Base-by-base conservation (phyloP, 2,329 filamentous ascomycete species). In the Curvularia hawaiiensis region DNA sequence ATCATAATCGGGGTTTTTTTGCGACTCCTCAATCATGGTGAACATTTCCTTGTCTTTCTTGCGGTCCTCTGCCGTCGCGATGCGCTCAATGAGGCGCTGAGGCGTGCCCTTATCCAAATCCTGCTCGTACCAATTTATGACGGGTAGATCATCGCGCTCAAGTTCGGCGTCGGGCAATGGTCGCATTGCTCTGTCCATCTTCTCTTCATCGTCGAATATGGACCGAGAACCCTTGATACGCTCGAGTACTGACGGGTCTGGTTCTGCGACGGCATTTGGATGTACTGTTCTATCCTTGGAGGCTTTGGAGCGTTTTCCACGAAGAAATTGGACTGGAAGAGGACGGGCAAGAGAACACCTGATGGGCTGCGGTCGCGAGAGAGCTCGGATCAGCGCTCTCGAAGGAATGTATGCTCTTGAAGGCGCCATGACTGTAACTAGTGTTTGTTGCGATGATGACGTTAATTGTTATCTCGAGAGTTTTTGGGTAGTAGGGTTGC, bases 121-220 rank as follows among this genome's bases (percentile, higher is more conserved):
- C 43, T 68, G 62, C 57, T 75, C 73, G 43, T 70, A 75, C 56
- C 63, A 71, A 31, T 61, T 61, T 18, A 75, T 67, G 31, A 46
- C 56, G 7, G 64, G 62, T 3, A 68, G 40, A 9, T 68, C 60
- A n/a, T 63, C 62, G 10, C 65, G 54, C 38, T 70, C 61, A 53
- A 70, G 60, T 39, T 61, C 57, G 26, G 64, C 53, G 26, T 68
- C 67, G 33, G 63, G 59, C 30, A 65, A 20, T 18, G 64, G 66
- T 16, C 52, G 52, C 46, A 62, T 60, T 11, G 50, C 40, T 26
- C 54, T 60, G 12, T 63, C 55, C 6, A 52, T 39, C 38, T 53
- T 53, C 28, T 56, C 50, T 2, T 58, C 56, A 31, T 56, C 24
- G 18, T 61, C 51, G 18, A 50, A 55, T 11, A 55, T 54, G 33